A percentile compares a stretch with the other conserved stretches of the same genome.
phyloP scores from a whole-genome alignment of 1,139 yeast genomes.

The Debaryomyces singareniensis region DNA sequence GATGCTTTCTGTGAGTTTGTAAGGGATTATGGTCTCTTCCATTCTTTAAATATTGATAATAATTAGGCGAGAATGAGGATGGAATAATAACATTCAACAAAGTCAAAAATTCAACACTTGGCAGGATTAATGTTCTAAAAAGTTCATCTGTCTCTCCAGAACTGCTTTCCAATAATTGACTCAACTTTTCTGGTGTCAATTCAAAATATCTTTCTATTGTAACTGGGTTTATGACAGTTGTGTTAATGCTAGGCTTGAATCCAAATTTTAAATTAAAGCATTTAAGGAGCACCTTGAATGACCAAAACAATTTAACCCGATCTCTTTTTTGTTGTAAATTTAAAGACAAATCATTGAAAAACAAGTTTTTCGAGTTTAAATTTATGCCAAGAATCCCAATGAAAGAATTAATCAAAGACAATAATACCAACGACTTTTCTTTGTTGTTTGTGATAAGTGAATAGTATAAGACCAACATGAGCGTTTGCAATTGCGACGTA shows the following conservation, averaged over 20 bases:
- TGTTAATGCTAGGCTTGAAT: constrained; percentile 41
- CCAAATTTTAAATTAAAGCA: constrained; percentile 48
- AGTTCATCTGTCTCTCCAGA: constrained; percentile 25
- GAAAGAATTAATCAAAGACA: constrained; percentile 38
- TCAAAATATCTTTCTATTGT: constrained; percentile 44
- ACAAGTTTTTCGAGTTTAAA: constrained; percentile 38
- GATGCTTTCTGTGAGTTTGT: constrained; percentile 14
- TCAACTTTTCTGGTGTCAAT: constrained; percentile 41
- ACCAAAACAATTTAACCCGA: constrained; percentile 58
- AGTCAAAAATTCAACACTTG: constrained; percentile 41
- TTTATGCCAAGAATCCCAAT: constrained; percentile 45
- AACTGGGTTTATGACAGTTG: constrained; percentile 45
- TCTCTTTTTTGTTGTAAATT: constrained; percentile 34
- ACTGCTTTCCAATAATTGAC: constrained; percentile 22
- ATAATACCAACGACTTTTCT: constrained; percentile 38
- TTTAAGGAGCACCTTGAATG: constrained; percentile 46
- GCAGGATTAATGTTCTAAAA: constrained; percentile 33
- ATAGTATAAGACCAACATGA: constrained; percentile 35
- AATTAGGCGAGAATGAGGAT: constrained; percentile 44
- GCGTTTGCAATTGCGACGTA: constrained; percentile 35
- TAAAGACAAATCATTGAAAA: constrained; percentile 40
- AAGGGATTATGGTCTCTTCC: constrained; percentile 12
- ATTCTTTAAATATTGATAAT: constrained; percentile 39
- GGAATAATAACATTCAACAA: constrained; percentile 43
- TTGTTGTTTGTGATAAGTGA: constrained; percentile 42